A percentile compares a stretch with the other conserved stretches of the same genome.
Conservation (phyloP, 805 yeast genomes). For the Yarrowia sp. region DNA sequence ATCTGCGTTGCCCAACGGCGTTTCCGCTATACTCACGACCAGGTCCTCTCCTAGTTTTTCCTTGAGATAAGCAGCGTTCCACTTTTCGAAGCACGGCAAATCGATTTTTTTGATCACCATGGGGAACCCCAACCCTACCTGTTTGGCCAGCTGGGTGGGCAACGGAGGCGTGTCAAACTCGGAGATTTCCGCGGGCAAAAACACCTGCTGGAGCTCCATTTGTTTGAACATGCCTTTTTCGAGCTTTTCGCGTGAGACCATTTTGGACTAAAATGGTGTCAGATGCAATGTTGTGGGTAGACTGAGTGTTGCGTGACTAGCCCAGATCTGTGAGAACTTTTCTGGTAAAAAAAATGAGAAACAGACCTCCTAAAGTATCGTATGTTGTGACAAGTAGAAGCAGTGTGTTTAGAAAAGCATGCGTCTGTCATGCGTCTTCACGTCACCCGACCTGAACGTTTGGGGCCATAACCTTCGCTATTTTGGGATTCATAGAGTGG, state of each 20-base stretch:
- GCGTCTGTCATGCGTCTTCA: not conserved
- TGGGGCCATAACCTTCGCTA: not conserved
- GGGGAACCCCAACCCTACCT: conserved; percentile 29
- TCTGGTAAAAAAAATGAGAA: not conserved
- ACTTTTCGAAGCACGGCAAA: not conserved
- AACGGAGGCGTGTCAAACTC: not conserved
- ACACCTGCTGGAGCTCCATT: conserved; percentile 31
- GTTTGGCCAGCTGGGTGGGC: conserved; percentile 19
- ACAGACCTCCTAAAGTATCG: not conserved
- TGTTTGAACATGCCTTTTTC: conserved; percentile 25
- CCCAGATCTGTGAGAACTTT: too few species aligned
- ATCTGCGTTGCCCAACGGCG: conserved; percentile 42
- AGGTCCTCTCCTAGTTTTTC: conserved; percentile 21
- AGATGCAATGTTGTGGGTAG: not conserved
- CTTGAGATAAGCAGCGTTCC: conserved; percentile 21
- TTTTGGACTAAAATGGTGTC: not conserved
- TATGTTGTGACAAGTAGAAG: not conserved
- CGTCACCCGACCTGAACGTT: not conserved
- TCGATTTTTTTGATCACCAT: conserved; percentile 14
- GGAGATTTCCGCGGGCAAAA: conserved; percentile 27
- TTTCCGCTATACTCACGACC: conserved; percentile 35
- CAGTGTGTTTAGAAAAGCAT: not conserved
- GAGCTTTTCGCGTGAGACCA: conserved; percentile 2
- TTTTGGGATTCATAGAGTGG: not conserved
- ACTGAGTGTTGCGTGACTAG: not conserved